A percentile compares a stretch with the other conserved stretches of the same genome.
Conservation (phyloP, 2,329 filamentous ascomycete genomes). For the Beauveria sp. region DNA sequence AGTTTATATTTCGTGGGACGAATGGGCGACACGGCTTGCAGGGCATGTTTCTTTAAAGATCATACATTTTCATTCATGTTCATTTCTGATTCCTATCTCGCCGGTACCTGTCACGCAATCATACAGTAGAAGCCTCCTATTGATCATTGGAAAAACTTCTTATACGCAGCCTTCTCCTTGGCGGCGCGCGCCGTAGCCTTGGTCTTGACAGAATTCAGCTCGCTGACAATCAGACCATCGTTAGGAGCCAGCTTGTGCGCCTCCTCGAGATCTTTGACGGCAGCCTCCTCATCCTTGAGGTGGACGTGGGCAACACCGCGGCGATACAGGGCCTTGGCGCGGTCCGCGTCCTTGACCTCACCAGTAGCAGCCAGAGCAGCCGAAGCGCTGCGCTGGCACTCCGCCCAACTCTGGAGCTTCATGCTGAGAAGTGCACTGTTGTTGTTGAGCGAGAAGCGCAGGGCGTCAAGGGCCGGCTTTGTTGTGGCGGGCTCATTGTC, state of each 20-base stretch:
- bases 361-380: slow-evolving; percentile 64
- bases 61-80: not conserved
- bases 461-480: slow-evolving; percentile 57
- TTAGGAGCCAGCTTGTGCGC: slow-evolving; percentile 68
- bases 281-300: slow-evolving; percentile 78
- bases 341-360: slow-evolving; percentile 64
- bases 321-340: slow-evolving; percentile 83
- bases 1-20: not conserved
- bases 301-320: slow-evolving; percentile 68
- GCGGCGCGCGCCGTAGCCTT: slow-evolving; percentile 62
- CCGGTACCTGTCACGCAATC: not conserved
- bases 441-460: slow-evolving; percentile 81
- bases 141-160: slow-evolving; percentile 73
- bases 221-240: slow-evolving; percentile 67
- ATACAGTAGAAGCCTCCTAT: slow-evolving; percentile 22
- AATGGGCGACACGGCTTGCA: not conserved
- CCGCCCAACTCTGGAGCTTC: slow-evolving; percentile 67
- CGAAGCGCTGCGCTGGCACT: slow-evolving; percentile 62
- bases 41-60: not conserved
- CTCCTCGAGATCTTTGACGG: slow-evolving; percentile 65
- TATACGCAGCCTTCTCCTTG: slow-evolving; percentile 88
- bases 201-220: slow-evolving; percentile 73
- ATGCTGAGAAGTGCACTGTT: slow-evolving; percentile 81
- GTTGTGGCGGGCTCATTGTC: slow-evolving; percentile 65
- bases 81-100: not conserved